Evolutionary conservation across 495 filamentous ascomycete genomes (phyloP).

Genomic region (Penicillium pancosmium): DNA sequence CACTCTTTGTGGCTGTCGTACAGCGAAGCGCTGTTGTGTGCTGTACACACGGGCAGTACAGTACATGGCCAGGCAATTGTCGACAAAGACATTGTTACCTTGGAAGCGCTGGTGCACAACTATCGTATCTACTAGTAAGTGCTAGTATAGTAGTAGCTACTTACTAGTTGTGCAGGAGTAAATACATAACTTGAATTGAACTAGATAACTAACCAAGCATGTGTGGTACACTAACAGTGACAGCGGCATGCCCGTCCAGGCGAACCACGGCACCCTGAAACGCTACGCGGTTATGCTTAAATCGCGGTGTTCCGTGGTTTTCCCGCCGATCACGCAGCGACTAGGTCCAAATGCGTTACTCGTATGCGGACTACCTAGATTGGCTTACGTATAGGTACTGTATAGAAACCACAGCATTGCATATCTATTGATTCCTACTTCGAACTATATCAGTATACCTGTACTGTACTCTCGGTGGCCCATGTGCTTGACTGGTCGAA

Average conservation of each 20-base stretch:
- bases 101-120: not conserved
- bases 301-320: constrained; percentile 20
- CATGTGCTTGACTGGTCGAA: not conserved
- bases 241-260: constrained; percentile 24
- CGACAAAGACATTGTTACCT: not conserved
- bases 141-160: too few species aligned
- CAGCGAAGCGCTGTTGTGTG: not conserved
- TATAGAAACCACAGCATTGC: too few species aligned
- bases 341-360: too few species aligned
- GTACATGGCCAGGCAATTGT: not conserved
- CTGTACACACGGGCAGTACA: not conserved
- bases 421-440: not conserved
- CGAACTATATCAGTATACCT: not conserved
- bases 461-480: not conserved
- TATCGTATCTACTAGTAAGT: too few species aligned
- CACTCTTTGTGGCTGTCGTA: not conserved
- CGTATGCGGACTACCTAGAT: too few species aligned
- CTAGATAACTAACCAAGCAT: too few species aligned
- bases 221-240: constrained; percentile 11
- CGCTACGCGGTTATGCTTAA: constrained; percentile 29
- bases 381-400: too few species aligned
- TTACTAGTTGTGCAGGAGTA: too few species aligned
- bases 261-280: constrained; percentile 21
- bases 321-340: not conserved
- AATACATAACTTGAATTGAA: too few species aligned